Percentiles rank a stretch among this genome's conserved stretches.
phyloP scores from a whole-genome alignment of 2,329 filamentous ascomycete species.

The Penicillium decumbens region DNA sequence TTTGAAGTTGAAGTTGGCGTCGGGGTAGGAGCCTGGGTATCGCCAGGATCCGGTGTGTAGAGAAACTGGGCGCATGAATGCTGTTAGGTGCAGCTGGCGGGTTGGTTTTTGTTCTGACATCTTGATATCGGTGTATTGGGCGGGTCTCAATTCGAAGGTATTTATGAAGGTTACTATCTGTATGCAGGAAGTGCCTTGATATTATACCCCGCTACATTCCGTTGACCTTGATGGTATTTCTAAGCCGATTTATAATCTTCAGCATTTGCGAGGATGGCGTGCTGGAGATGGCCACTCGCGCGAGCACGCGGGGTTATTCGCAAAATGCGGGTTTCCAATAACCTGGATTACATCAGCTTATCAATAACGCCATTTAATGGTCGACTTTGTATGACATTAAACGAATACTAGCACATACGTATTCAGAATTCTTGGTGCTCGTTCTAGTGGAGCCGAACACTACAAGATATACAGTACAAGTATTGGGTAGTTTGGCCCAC shows the following conservation, averaged over 20 bases:
- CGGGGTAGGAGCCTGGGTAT: slow-evolving; percentile 52
- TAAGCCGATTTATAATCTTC: slow-evolving; percentile 3
- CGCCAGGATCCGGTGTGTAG: slow-evolving; percentile 56
- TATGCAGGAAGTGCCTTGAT: background rate
- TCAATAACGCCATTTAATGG: too few relatives aligned
- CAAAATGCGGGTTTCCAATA: too few relatives aligned
- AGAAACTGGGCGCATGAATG: slow-evolving; percentile 57
- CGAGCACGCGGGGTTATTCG: background rate
- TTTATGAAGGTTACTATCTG: background rate
- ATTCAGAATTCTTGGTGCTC: too few relatives aligned
- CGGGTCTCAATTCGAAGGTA: background rate
- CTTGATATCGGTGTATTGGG: background rate
- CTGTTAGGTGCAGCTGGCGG: slow-evolving; percentile 50
- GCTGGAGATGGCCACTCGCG: slow-evolving; percentile 1
- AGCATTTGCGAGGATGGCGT: background rate
- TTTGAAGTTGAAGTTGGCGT: slow-evolving; percentile 56
- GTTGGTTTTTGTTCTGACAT: slow-evolving; percentile 15
- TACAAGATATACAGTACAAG: too few relatives aligned
- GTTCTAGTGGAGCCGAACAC: too few relatives aligned
- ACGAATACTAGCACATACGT: too few relatives aligned
- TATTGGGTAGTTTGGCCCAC: too few relatives aligned
- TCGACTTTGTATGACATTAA: too few relatives aligned
- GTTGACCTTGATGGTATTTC: background rate
- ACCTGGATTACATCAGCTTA: too few relatives aligned
- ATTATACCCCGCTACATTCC: background rate